phyloP scores from a whole-genome alignment of 768 basidiomycete species.

The Tricholoma furcatifolium region DNA sequence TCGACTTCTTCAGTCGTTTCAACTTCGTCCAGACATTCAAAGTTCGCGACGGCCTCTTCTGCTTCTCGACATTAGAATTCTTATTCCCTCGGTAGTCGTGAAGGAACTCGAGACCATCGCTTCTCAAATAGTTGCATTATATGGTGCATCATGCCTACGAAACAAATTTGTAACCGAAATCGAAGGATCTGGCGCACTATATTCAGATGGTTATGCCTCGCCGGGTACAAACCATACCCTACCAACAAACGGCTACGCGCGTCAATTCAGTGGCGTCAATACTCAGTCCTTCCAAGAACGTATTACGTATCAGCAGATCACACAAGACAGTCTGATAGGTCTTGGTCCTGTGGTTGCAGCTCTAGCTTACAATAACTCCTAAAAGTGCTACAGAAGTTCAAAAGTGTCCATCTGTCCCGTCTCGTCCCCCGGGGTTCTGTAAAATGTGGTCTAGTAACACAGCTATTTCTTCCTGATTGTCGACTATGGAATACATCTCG shows the following conservation, averaged over 20 bases:
- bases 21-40: neutral
- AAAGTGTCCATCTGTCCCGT: too few species aligned
- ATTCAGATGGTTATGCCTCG: slow-evolving; percentile 89
- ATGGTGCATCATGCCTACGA: neutral
- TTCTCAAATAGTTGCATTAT: neutral
- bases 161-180: too few species aligned
- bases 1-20: neutral
- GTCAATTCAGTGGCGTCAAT: slow-evolving; percentile 98
- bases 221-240: slow-evolving; percentile 98
- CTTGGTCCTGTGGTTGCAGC: slow-evolving; percentile 89
- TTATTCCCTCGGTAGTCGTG: neutral
- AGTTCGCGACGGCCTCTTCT: neutral
- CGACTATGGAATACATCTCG: neutral
- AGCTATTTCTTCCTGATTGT: neutral
- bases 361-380: too few species aligned
- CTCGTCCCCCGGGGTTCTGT: neutral
- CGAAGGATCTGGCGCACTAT: too few species aligned
- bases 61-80: neutral
- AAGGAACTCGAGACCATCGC: neutral
- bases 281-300: slow-evolving; percentile 98
- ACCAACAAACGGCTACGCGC: slow-evolving; percentile 94
- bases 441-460: neutral
- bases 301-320: slow-evolving; percentile 95
- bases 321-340: slow-evolving; percentile 65
- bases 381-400: neutral